phyloP scores from a whole-genome alignment of 2,329 filamentous ascomycete species.

The Xylariaceae sp. region DNA sequence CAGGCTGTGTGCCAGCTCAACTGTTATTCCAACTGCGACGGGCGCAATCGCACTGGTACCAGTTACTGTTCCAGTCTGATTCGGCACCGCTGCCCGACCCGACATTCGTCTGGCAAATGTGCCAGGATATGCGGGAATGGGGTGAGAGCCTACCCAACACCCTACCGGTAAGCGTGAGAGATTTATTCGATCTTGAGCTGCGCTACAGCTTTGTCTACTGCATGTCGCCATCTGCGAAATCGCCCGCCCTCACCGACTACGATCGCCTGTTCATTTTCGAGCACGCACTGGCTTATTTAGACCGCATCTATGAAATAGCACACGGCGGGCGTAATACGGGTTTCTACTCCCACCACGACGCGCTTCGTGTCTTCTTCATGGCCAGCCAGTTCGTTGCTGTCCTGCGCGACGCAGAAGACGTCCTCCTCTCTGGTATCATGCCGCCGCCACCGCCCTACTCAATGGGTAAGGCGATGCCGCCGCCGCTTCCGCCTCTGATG shows the following conservation, averaged over 20 bases:
- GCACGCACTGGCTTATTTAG: constrained; percentile 76
- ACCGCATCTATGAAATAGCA: constrained; percentile 66
- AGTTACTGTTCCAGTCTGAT: constrained; percentile 77
- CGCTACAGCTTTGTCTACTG: constrained; percentile 90
- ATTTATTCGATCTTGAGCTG: constrained; percentile 81
- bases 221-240: constrained; percentile 71
- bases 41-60: constrained; percentile 85
- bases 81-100: constrained; percentile 64
- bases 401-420: constrained; percentile 53
- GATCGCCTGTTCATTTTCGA: constrained; percentile 81
- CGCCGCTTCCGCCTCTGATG: constrained; percentile 49
- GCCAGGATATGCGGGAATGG: constrained; percentile 75
- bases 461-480: constrained; percentile 46
- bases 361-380: constrained; percentile 76
- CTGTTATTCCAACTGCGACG: constrained; percentile 79
- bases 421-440: constrained; percentile 49
- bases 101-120: constrained; percentile 72
- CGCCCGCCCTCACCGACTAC: constrained; percentile 69
- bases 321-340: constrained; percentile 55
- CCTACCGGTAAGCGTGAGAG: constrained; percentile 61
- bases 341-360: constrained; percentile 83
- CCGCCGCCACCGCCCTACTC: constrained; percentile 43
- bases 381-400: constrained; percentile 60
- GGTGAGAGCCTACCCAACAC: constrained; percentile 67
- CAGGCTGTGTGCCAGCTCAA: constrained; percentile 65